Percentiles rank a stretch among this genome's conserved stretches.
Evolutionary conservation across 768 basidiomycete genomes (phyloP).

Genomic region (Lactifluus pinguis): DNA sequence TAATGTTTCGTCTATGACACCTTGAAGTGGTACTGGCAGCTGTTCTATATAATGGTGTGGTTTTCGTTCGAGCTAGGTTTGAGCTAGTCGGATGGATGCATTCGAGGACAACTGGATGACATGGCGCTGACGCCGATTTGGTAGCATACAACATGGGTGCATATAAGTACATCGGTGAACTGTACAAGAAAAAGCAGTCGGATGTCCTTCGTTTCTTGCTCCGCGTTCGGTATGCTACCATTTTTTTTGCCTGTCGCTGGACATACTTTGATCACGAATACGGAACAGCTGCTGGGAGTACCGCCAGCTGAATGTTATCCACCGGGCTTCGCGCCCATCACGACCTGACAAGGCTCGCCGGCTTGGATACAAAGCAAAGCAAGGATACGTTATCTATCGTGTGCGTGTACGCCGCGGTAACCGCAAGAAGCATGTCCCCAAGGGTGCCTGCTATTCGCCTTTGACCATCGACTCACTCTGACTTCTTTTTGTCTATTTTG

Average conservation of each 20-base stretch:
- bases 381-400: slow-evolving; percentile 97
- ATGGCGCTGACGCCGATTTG: slow-evolving; percentile 19
- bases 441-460: slow-evolving; percentile 48
- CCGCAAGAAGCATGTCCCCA: slow-evolving; percentile 97
- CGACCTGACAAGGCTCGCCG: slow-evolving; percentile 99
- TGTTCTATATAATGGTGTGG: not conserved
- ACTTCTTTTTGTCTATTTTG: not conserved
- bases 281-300: slow-evolving; percentile 87
- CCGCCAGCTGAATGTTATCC: slow-evolving; percentile 95
- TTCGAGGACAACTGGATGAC: slow-evolving; percentile 6
- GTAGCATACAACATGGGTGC: slow-evolving; percentile 69
- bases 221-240: slow-evolving; percentile 70
- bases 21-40: not conserved
- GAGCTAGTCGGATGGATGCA: slow-evolving; percentile 25
- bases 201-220: slow-evolving; percentile 97
- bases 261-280: slow-evolving; percentile 6
- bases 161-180: slow-evolving; percentile 93
- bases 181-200: slow-evolving; percentile 98
- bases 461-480: not conserved
- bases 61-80: slow-evolving; percentile 4
- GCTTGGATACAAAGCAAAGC: slow-evolving; percentile 99
- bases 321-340: slow-evolving; percentile 95
- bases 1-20: not conserved
- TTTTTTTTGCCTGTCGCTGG: not conserved
- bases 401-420: slow-evolving; percentile 96